Evolutionary conservation across 345 rosid species (phyloP).

Genomic region (Citrus reticulata): DNA sequence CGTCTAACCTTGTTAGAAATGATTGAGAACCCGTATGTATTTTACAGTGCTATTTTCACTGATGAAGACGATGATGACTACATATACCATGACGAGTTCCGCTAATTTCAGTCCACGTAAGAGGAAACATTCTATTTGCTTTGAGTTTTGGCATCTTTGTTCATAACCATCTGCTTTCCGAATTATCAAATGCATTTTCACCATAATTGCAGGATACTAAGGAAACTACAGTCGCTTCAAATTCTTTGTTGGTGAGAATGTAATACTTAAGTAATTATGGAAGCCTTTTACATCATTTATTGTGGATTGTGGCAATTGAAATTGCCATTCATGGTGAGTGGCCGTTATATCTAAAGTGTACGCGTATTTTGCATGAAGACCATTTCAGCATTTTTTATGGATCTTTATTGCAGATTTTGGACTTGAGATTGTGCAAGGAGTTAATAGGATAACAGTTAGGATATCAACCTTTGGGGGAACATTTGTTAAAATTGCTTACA

Average conservation of each 20-base stretch:
- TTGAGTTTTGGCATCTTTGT: neutral
- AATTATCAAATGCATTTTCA: neutral
- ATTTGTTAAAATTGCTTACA: neutral
- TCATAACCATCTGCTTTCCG: neutral
- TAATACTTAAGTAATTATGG: neutral
- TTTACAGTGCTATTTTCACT: constrained; percentile 82
- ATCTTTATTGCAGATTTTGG: constrained; percentile 8
- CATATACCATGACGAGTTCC: constrained; percentile 80
- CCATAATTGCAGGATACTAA: constrained; percentile 17
- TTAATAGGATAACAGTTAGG: neutral
- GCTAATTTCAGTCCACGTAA: constrained; percentile 40
- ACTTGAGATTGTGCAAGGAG: neutral
- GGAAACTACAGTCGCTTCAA: neutral
- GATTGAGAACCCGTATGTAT: constrained; percentile 90
- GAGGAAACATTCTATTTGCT: neutral
- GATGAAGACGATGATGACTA: constrained; percentile 74
- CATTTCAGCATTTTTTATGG: neutral
- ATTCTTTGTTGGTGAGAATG: neutral
- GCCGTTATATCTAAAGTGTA: neutral
- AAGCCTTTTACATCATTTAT: neutral
- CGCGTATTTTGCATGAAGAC: neutral
- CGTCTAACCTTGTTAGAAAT: constrained; percentile 72
- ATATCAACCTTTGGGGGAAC: neutral
- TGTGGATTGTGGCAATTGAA: neutral
- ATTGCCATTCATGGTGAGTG: neutral